Conservation (phyloP, 2,329 filamentous ascomycete genomes). For the Ascosphaera acerosa region DNA sequence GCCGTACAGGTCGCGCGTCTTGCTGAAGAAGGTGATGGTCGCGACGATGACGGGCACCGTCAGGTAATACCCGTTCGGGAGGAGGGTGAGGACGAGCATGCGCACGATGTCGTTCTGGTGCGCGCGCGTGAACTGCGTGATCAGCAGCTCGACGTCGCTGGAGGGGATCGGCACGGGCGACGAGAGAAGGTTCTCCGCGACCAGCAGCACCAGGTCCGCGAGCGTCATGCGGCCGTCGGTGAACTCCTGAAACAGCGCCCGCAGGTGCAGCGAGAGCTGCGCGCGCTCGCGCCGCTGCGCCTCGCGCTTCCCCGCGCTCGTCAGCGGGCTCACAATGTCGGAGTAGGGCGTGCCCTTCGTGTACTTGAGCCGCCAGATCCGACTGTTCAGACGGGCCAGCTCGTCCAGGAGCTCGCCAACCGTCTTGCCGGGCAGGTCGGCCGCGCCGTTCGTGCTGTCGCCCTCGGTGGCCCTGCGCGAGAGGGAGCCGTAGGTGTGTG, state of each 20-base stretch:
- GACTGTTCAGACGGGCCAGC: slow-evolving; percentile 11
- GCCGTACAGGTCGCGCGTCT: slow-evolving; percentile 16
- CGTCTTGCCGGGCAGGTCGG: slow-evolving; percentile 10
- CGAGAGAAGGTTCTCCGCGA: slow-evolving; percentile 14
- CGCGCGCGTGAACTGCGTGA: slow-evolving; percentile 15
- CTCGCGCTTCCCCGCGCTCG: slow-evolving; percentile 5
- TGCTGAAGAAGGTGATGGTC: slow-evolving; percentile 15
- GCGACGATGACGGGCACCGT: slow-evolving; percentile 14
- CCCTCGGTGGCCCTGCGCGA: slow-evolving; percentile 13
- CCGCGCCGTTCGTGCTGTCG: no score
- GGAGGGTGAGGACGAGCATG: slow-evolving; percentile 14
- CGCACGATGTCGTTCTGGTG: slow-evolving; percentile 17
- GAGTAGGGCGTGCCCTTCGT: slow-evolving; percentile 8
- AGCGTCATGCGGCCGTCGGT: slow-evolving; percentile 11
- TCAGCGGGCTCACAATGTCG: slow-evolving; percentile 12
- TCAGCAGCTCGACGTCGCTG: slow-evolving; percentile 11
- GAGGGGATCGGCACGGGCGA: slow-evolving; percentile 15
- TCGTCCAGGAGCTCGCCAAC: slow-evolving; percentile 12
- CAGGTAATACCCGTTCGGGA: slow-evolving; percentile 15
- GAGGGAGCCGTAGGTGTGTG: slow-evolving; percentile 15
- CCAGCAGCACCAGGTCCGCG: slow-evolving; percentile 13
- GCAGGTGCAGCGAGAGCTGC: slow-evolving; percentile 11
- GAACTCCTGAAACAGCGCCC: slow-evolving; percentile 11
- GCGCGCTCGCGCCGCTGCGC: slow-evolving; percentile 11
- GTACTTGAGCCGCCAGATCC: slow-evolving; percentile 12